Evolutionary conservation across 345 rosid genomes (phyloP).

Genomic region (Camelina neglecta): DNA sequence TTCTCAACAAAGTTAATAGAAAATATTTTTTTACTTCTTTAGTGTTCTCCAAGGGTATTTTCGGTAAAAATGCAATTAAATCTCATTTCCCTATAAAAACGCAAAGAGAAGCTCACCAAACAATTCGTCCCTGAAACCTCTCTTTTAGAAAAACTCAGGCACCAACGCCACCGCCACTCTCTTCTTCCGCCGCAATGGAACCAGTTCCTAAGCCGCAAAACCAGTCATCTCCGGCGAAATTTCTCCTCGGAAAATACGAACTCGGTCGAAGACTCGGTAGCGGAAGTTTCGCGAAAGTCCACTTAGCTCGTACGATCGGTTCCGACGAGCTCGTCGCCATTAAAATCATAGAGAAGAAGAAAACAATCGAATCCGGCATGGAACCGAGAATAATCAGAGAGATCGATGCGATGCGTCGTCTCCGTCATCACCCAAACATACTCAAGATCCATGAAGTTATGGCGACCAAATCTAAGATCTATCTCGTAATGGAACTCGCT

Average conservation of each 20-base stretch:
- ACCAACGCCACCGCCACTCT: conserved; percentile 6
- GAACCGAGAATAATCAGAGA: conserved; percentile 72
- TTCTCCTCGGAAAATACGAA: conserved; percentile 68
- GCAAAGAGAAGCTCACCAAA: conserved; percentile 9
- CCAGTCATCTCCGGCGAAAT: conserved; percentile 34
- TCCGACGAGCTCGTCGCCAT: conserved; percentile 61
- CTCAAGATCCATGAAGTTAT: conserved; percentile 87
- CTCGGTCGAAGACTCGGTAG: conserved; percentile 75
- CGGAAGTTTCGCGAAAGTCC: conserved; percentile 81
- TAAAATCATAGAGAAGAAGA: conserved; percentile 73
- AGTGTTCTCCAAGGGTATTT: conserved; percentile 24
- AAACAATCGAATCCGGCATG: conserved; percentile 57
- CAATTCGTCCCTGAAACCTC: conserved; percentile 40
- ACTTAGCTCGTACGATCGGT: conserved; percentile 55
- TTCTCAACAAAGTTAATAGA: no score
- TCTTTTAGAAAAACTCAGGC: conserved; percentile 36
- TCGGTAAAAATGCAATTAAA: not conserved
- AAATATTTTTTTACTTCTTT: no score
- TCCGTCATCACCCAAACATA: conserved; percentile 80
- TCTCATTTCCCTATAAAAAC: conserved; percentile 30
- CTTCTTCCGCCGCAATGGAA: conserved; percentile 33
- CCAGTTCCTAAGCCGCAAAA: conserved; percentile 32
- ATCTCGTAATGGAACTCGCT: conserved; percentile 88
- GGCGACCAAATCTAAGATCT: conserved; percentile 88
- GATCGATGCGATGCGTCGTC: conserved; percentile 83